Evolutionary conservation across 1,284 basidiomycete genomes (phyloP).

Genomic region (Cryptococcus amylolentus): DNA sequence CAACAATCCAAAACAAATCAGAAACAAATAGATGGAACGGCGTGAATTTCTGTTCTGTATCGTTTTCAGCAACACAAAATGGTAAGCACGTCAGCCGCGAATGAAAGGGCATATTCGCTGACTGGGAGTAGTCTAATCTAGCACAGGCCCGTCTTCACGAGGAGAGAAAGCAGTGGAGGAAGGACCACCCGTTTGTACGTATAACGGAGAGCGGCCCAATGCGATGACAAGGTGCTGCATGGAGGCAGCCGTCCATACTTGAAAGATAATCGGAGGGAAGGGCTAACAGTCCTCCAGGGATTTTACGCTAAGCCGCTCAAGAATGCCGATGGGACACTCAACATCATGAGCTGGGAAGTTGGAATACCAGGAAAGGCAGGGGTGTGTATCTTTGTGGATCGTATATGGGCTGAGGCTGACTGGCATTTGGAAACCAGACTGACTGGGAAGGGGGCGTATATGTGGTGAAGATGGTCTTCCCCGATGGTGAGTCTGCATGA

Average conservation of each 20-base stretch:
- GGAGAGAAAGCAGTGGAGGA: slow-evolving; percentile 98
- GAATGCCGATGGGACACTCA: slow-evolving; percentile 84
- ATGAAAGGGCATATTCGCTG: no score
- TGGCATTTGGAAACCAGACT: slow-evolving; percentile 59
- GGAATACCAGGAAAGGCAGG: slow-evolving; percentile 83
- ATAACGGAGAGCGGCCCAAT: not conserved
- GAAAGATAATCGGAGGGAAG: no score
- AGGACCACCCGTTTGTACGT: slow-evolving; percentile 97
- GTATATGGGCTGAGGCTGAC: not conserved
- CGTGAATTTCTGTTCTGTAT: no score
- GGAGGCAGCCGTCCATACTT: no score
- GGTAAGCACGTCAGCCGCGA: no score
- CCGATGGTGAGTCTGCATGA: slow-evolving; percentile 65
- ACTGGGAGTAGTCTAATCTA: slow-evolving; percentile 24
- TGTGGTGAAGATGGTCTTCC: slow-evolving; percentile 90
- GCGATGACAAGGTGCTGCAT: no score
- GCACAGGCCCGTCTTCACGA: slow-evolving; percentile 58
- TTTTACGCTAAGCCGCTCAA: slow-evolving; percentile 94
- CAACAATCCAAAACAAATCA: no score
- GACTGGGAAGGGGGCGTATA: slow-evolving; percentile 94
- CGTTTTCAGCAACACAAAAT: no score
- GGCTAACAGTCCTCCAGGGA: slow-evolving; percentile 58
- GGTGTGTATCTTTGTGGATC: slow-evolving; percentile 55
- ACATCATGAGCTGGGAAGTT: slow-evolving; percentile 97
- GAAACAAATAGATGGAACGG: no score